phyloP scores from a whole-genome alignment of 768 basidiomycete genomes.

The Termitomyces sp. region DNA sequence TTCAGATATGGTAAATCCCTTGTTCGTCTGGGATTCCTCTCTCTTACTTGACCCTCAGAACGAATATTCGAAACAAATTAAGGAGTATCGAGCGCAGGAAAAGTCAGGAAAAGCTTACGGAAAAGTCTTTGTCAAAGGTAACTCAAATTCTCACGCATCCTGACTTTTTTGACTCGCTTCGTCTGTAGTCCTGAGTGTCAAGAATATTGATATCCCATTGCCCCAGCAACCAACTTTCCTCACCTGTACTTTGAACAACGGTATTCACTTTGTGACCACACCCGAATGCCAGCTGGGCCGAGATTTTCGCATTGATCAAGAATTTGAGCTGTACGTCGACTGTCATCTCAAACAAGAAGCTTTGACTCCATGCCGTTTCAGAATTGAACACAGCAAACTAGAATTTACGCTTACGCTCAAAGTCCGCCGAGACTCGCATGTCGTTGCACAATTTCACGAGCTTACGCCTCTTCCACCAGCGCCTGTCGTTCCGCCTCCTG shows the following conservation, averaged over 20 bases:
- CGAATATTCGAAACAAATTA: conserved; percentile 89
- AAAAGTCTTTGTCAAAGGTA: conserved; percentile 93
- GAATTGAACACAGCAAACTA: conserved; percentile 90
- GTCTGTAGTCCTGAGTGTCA: conserved; percentile 66
- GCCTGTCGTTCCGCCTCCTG: conserved; percentile 28
- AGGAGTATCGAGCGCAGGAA: conserved; percentile 71
- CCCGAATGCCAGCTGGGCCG: conserved; percentile 60
- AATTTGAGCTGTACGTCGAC: conserved; percentile 77
- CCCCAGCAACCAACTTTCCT: conserved; percentile 71
- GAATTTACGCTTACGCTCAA: conserved; percentile 92
- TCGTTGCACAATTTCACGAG: conserved; percentile 70
- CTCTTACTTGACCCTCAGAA: conserved; percentile 45
- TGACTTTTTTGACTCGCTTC: not conserved
- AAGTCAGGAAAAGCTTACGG: conserved; percentile 78
- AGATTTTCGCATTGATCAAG: conserved; percentile 72
- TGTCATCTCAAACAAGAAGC: not conserved
- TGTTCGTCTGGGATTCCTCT: conserved; percentile 5
- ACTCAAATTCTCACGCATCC: conserved; percentile 12
- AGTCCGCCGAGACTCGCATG: conserved; percentile 80
- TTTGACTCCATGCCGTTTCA: not conserved
- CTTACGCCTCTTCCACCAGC: conserved; percentile 35
- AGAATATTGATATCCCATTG: conserved; percentile 68
- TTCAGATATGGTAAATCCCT: conserved; percentile 78
- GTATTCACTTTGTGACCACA: conserved; percentile 92
- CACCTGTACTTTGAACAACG: conserved; percentile 90